Conservation (phyloP, 2,329 filamentous ascomycete species). For the Pseudogymnoascus sp. region DNA sequence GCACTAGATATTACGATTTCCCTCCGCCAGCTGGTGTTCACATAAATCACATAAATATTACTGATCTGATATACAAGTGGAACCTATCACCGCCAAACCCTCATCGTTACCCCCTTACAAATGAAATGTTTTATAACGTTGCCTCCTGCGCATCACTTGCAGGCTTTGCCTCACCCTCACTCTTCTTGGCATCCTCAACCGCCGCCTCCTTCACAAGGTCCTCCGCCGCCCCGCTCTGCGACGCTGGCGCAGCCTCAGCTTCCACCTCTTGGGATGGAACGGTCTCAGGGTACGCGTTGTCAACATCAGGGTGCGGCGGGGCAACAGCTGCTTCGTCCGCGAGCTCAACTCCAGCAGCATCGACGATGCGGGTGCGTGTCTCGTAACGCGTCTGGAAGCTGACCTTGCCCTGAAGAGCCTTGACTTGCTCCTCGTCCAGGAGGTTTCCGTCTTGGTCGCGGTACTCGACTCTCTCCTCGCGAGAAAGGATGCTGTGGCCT, state of each 20-base stretch:
- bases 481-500: slow-evolving; percentile 26
- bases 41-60: slow-evolving; percentile 9
- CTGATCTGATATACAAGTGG: slow-evolving; percentile 8
- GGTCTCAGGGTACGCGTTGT: slow-evolving; percentile 54
- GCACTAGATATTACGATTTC: neutral
- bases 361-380: slow-evolving; percentile 80
- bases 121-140: slow-evolving; percentile 16
- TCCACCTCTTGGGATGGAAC: slow-evolving; percentile 31
- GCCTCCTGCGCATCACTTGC: slow-evolving; percentile 56
- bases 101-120: slow-evolving; percentile 1
- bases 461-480: slow-evolving; percentile 85
- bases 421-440: slow-evolving; percentile 74
- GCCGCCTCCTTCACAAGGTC: slow-evolving; percentile 53
- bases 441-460: slow-evolving; percentile 90
- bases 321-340: slow-evolving; percentile 17
- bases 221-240: slow-evolving; percentile 35
- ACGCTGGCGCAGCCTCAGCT: slow-evolving; percentile 32
- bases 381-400: slow-evolving; percentile 94
- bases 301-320: slow-evolving; percentile 33
- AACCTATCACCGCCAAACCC: neutral
- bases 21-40: neutral
- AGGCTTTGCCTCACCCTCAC: slow-evolving; percentile 44
- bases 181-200: slow-evolving; percentile 39
- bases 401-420: slow-evolving; percentile 80
- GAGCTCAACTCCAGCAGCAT: slow-evolving; percentile 71